Conservation (phyloP, 2,329 filamentous ascomycete genomes). For the Ascochyta rabiei region DNA sequence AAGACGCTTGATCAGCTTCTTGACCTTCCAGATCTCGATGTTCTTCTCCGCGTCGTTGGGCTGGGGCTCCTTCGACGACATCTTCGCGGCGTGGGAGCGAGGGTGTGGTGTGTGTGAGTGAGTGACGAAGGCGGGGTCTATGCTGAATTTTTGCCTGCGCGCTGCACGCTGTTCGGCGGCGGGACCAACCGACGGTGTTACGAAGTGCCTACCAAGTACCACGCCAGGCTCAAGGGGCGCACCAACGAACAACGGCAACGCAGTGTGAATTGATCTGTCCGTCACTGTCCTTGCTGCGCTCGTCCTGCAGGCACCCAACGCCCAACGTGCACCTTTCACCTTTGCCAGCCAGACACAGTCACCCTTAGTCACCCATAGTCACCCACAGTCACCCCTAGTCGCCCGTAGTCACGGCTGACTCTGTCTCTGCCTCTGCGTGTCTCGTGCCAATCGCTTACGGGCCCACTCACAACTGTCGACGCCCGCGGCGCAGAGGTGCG, state of each 20-base stretch:
- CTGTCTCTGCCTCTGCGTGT: not conserved
- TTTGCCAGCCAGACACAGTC: not conserved
- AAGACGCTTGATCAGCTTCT: slow-evolving; percentile 99
- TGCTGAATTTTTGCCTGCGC: slow-evolving; percentile 13
- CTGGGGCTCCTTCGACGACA: slow-evolving; percentile 56
- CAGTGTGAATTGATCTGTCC: not conserved
- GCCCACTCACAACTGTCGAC: slow-evolving; percentile 23
- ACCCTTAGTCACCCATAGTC: too few species aligned
- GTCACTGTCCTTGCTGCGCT: not conserved
- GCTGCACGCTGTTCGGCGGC: slow-evolving; percentile 4
- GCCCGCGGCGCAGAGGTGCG: slow-evolving; percentile 4
- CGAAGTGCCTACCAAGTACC: too few species aligned
- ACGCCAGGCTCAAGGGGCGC: not conserved
- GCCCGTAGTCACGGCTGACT: not conserved
- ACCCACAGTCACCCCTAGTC: too few species aligned
- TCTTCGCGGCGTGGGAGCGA: slow-evolving; percentile 34
- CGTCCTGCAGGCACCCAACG: not conserved
- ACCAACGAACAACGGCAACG: not conserved
- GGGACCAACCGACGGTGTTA: not conserved
- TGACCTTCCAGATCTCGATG: slow-evolving; percentile 94
- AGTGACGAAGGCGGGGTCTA: slow-evolving; percentile 25
- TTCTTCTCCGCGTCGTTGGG: slow-evolving; percentile 98
- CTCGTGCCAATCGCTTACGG: slow-evolving; percentile 22
- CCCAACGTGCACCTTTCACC: not conserved
- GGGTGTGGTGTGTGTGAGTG: slow-evolving; percentile 13